These are phyloP conservation scores for Colletotrichum phormii DNA, from an alignment of 2,329 filamentous ascomycete genomes.

Conservation along the genomic window DNA sequence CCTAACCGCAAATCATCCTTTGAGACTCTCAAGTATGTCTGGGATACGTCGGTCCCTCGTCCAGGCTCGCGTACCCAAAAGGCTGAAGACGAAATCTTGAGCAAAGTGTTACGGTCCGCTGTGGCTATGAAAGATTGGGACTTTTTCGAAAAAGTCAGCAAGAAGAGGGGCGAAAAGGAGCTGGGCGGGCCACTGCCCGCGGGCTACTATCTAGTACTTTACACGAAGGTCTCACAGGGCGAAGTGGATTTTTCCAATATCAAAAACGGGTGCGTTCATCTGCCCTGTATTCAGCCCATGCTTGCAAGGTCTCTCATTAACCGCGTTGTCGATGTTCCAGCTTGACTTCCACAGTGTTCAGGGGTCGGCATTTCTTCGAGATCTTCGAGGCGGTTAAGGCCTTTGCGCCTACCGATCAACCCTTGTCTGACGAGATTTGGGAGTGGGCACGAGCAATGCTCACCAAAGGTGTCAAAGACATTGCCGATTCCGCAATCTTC, in stretches of 20 bases:
- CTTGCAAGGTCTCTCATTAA: neutral
- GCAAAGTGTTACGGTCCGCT: neutral
- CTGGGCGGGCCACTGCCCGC: neutral
- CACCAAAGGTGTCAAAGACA: neutral
- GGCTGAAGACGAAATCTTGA: neutral
- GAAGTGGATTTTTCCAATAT: neutral
- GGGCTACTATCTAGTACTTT: neutral
- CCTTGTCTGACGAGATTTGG: neutral
- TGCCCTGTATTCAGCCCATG: neutral
- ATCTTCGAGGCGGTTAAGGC: neutral
- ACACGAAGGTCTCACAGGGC: neutral
- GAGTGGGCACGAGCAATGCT: neutral
- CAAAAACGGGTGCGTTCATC: conserved; percentile 10
- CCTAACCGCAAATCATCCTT: neutral
- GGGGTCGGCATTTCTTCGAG: neutral
- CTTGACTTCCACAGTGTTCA: neutral
- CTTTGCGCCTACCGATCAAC: neutral
- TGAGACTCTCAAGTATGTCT: neutral
- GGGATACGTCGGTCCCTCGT: neutral
- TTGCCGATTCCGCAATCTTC: neutral
- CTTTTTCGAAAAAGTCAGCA: conserved; percentile 1
- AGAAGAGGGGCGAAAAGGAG: neutral
- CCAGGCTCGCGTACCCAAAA: too few species aligned
- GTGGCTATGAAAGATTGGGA: neutral
- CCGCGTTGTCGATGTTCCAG: neutral